Evolutionary conservation across 306 rosid genomes (phyloP).

Genomic region (Fagus sylvatica): DNA sequence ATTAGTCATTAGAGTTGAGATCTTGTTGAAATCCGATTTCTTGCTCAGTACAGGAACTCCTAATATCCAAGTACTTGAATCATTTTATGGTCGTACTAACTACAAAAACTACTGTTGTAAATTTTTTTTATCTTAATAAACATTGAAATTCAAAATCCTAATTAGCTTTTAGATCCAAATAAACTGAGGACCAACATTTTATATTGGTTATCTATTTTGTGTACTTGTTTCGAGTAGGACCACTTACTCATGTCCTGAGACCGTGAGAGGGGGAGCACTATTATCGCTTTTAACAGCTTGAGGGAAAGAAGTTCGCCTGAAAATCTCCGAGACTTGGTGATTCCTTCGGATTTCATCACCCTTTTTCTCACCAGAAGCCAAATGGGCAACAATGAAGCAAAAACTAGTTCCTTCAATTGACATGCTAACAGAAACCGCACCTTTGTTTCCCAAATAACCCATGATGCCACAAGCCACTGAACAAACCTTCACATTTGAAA

Average conservation of each 20-base stretch:
- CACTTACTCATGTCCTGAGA: slow-evolving; percentile 93
- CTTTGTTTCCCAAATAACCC: slow-evolving; percentile 97
- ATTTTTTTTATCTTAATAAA: background rate
- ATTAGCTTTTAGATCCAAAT: background rate
- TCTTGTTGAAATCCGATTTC: background rate
- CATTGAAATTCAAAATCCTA: background rate
- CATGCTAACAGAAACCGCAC: slow-evolving; percentile 84
- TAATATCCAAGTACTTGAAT: background rate
- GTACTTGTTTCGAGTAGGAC: background rate
- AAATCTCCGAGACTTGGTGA: slow-evolving; percentile 75
- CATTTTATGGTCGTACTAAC: too few species aligned
- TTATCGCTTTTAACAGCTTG: slow-evolving; percentile 36
- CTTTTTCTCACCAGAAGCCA: slow-evolving; percentile 89
- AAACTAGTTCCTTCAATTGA: slow-evolving; percentile 90
- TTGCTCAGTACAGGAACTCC: background rate
- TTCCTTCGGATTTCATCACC: slow-evolving; percentile 82
- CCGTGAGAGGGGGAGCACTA: slow-evolving; percentile 61
- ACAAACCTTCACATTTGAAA: slow-evolving; percentile 75
- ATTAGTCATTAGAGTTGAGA: background rate
- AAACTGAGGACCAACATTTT: background rate
- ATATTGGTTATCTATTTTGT: background rate
- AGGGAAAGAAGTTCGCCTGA: slow-evolving; percentile 65
- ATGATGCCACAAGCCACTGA: slow-evolving; percentile 94
- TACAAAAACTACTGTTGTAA: background rate
- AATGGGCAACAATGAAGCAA: slow-evolving; percentile 82